Evolutionary conservation across 2,329 filamentous ascomycete genomes (phyloP).

Genomic region (Alternaria gansuensis): DNA sequence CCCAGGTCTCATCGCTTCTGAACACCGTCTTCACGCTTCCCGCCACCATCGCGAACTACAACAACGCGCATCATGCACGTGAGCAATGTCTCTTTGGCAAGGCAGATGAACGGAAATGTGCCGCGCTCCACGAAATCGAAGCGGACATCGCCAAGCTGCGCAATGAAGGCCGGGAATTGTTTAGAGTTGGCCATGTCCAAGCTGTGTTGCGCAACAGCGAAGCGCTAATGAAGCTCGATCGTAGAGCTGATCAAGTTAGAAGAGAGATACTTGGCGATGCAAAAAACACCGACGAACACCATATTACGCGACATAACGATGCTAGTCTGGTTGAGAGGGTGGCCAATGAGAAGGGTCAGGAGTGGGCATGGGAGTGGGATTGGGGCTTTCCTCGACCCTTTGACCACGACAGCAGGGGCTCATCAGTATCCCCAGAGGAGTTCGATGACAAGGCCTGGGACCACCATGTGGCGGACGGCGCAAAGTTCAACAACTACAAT

Average conservation of each 20-base stretch:
- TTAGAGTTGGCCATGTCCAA: conserved; percentile 39
- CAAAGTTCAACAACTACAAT: not conserved
- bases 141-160: conserved; percentile 31
- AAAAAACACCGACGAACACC: conserved; percentile 1
- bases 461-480: conserved; percentile 1
- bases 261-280: conserved; percentile 34
- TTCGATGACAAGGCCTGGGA: conserved; percentile 21
- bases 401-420: conserved; percentile 24
- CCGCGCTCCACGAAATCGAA: conserved; percentile 38
- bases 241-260: conserved; percentile 38
- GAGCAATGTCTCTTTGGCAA: conserved; percentile 48
- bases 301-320: conserved; percentile 16
- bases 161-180: conserved; percentile 39
- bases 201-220: conserved; percentile 46
- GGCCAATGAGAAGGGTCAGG: conserved; percentile 44
- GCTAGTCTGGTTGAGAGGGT: conserved; percentile 39
- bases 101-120: conserved; percentile 40
- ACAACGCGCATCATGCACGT: conserved; percentile 41
- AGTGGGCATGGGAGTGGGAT: conserved; percentile 49
- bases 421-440: conserved; percentile 1
- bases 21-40: conserved; percentile 60
- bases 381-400: conserved; percentile 46
- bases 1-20: conserved; percentile 64
- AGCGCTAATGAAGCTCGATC: conserved; percentile 40
- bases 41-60: conserved; percentile 43